Evolutionary conservation across 306 rosid species (phyloP), one percentile per base, ranked within the genome.

Genomic region (Dryas drummondii): DNA sequence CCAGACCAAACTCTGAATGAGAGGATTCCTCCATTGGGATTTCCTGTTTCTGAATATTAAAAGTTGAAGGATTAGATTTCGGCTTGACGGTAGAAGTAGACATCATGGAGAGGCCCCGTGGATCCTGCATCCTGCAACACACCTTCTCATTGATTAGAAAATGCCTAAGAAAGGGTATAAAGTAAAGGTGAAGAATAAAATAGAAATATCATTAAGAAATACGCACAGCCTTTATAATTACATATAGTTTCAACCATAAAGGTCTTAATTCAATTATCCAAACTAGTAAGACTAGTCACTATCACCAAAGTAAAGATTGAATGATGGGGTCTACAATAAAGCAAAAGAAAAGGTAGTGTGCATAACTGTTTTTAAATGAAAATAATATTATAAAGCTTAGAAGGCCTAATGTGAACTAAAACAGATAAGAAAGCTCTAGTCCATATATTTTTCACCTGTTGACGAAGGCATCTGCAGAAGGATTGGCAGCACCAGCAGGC

Each of bases 1-100:
- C 90, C 60, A 79, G 79, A 50, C 90, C 90, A 68, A 76, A 84
- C 79, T 52, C 86, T 66, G 82, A 70, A 4, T n/a, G 78, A 17
- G 85, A 48, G 9, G 75, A 75, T 78, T 63, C 84, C 76, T 70
- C 83, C 56, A 63, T 26, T 37, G 65, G 51, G 40, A 71, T 37
- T 68, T 75, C 80, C 16, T 62, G 73, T 66, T 75, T 82, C 0
- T 5, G 69, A 44, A 75, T 46, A 69, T 65, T 74, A 49, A 69
- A 77, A 47, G 50, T 60, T 0, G 61, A 32, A 15, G 57, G 68
- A 27, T 75, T 74, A 32, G 79, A 19, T 68, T 79, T 78, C 26
- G 44, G 66, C 56, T 63, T 66, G 59, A 80, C 63, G 27, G 73
- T 54, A 26, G 85, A 54, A 68, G 76, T 69, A 37, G 86, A 71